Base-by-base conservation (phyloP, 2,329 filamentous ascomycete species). In the Hortaea sp. region DNA sequence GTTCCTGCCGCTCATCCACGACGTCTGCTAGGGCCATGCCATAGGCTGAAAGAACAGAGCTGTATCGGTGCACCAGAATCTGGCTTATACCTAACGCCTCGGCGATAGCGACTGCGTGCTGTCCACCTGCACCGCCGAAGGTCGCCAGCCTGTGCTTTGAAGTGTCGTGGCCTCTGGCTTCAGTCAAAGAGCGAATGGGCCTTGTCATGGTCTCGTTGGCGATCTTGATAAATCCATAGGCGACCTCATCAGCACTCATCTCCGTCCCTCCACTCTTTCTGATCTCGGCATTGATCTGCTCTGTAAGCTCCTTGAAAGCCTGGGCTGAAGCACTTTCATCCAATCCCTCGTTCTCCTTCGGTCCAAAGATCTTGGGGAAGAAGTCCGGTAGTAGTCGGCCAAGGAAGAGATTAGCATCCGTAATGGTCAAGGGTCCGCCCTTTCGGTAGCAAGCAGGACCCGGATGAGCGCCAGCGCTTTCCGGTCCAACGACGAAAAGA, bases 281-380 rank as follows among this genome's bases (percentile, higher is more conserved):
- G 1, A 82, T 75, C 61, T 95, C 88, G 31, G 72, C 70, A 56
- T 94, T 92, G 59, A 95, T 84, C 57, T 87, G 75, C 35, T 84
- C 75, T 0, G 88, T 79, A 7, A 95, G 70, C 55, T 88, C 81
- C 52, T 84, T 75, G 50, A 95, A 85, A 1, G 86, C 75, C 56
- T 77, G 81, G 62, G 80, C 77, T 57, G 86, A 94, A 1, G 85
- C 84, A 47, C 84, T 76, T 1, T 78, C 71, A 60, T 95, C 88
- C 1, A 95, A 68, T 0, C 82, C 82, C 63, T 92, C 78, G 47
- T 95, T 75, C 62, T 95, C 89, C 39, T 89, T 84, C 63, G 87
- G 84, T 40, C 90, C 90, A 57, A 97, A 95, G 49, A 97, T 95
- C 63, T 89, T 90, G 0, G 89, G 89, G 60, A 95, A 95, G 71